phyloP scores from a whole-genome alignment of 2,329 filamentous ascomycete genomes.

The Penicillium italicum region DNA sequence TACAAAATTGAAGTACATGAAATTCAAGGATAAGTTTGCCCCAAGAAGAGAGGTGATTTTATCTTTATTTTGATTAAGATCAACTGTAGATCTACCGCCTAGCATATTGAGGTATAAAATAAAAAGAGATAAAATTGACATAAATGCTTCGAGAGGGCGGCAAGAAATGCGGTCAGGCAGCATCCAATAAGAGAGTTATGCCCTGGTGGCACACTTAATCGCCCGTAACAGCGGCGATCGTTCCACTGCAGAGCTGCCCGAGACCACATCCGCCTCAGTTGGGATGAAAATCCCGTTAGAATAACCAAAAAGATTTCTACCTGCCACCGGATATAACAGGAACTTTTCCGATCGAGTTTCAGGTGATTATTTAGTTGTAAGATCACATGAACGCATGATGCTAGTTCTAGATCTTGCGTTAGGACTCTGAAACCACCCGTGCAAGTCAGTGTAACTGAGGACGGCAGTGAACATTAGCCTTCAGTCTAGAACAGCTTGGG shows the following conservation, averaged over 20 bases:
- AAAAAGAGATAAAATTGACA: too few species aligned
- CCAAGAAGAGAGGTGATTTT: too few species aligned
- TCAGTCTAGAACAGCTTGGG: neutral
- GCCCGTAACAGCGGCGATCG: conserved; percentile 3
- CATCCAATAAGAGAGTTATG: too few species aligned
- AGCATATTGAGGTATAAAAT: too few species aligned
- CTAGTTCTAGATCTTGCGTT: neutral
- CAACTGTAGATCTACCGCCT: too few species aligned
- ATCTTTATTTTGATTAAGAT: too few species aligned
- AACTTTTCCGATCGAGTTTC: neutral
- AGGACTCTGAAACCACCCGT: neutral
- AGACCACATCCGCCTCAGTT: conserved; percentile 4
- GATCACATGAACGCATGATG: neutral
- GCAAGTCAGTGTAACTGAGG: neutral
- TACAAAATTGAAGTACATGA: too few species aligned
- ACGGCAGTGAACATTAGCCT: neutral
- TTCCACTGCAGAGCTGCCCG: conserved; percentile 14
- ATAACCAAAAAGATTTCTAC: neutral
- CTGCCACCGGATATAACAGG: too few species aligned
- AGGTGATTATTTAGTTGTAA: neutral
- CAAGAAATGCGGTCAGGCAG: too few species aligned
- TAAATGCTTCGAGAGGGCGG: too few species aligned
- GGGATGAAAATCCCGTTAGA: conserved; percentile 13
- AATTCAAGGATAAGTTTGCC: too few species aligned
- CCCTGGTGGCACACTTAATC: too few species aligned